Conservation (phyloP, 345 rosid species). For the Orychophragmus violaceus region DNA sequence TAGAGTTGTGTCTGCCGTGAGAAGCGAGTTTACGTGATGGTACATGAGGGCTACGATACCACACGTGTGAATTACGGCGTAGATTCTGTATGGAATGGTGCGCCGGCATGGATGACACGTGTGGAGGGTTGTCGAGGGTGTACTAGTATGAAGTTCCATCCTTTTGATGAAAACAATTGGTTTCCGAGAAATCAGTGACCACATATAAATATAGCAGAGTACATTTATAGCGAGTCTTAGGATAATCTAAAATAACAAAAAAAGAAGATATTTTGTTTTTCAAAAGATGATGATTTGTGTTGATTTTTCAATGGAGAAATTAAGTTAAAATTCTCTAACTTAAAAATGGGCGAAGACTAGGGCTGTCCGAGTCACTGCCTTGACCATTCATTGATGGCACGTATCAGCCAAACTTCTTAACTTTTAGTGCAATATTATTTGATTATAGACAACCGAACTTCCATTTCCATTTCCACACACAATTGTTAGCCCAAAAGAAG, state of each 20-base stretch:
- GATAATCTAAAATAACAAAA: background rate
- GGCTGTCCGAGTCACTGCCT: background rate
- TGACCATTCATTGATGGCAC: background rate
- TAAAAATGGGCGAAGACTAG: background rate
- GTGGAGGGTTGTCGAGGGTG: constrained; percentile 33
- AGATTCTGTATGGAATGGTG: constrained; percentile 35
- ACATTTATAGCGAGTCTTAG: background rate
- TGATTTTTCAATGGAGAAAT: background rate
- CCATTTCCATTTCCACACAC: background rate
- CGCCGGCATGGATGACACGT: constrained; percentile 34
- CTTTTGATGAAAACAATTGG: background rate
- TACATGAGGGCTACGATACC: constrained; percentile 55
- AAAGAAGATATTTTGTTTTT: background rate
- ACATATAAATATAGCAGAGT: background rate
- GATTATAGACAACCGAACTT: background rate
- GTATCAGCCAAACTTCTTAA: background rate
- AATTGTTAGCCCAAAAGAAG: background rate
- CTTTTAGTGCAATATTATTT: background rate
- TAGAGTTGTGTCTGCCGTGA: constrained; percentile 12
- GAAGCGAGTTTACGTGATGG: constrained; percentile 40
- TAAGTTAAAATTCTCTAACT: background rate
- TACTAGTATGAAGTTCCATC: background rate
- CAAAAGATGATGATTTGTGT: background rate
- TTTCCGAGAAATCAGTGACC: background rate
- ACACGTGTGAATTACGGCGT: constrained; percentile 40